Base-by-base conservation (phyloP, 345 rosid genomes). In the Corchorus olitorius region DNA sequence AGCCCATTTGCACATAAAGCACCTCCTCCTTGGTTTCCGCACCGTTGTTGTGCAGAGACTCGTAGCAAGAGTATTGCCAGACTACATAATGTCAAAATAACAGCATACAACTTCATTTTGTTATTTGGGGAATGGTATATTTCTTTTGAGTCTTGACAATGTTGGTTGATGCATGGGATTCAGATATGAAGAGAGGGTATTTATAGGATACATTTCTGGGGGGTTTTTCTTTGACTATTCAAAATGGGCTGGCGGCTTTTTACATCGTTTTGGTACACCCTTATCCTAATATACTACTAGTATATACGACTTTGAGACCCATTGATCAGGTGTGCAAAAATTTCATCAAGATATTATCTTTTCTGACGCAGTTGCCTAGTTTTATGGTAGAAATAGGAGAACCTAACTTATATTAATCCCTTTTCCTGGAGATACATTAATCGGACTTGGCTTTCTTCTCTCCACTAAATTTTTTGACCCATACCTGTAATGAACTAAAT, bases 11-110 rank as follows among this genome's bases (percentile, higher is more conserved):
- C 68, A 33, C 86, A 83, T 1, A 68, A 3, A 8, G 81, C 81
- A 15, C 83, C 83, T 11, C 75, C 72, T 7, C 75, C 81, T 72
- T 75, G 84, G 15, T 75, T 77, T 27, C 86, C 86, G 12, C 86
- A 83, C 11, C n/a, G n/a, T n/a, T 77, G 81, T 41, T 75, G 27
- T 14, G 84, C 84, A 0, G 68, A 27, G 9, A 19, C 54, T 27
- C 58, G 45, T 46, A 61, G 33, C 33, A 60, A 46, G 45, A 61
- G 7, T 0, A 48, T 22, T 27, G 68, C 76, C 61, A 74, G 8
- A 43, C 2, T 19, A 22, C 14, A 8, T 5, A 73, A 6, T 22
- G 54, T 8, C 14, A 60, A 61, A 16, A 39, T 39, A 2, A 48
- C 22, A 74, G 6, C 10, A 45, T 14, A 46, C 45, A 46, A 60